Base-by-base conservation (phyloP, 75 land plant species). In the Chamaecyparis obtusa region DNA sequence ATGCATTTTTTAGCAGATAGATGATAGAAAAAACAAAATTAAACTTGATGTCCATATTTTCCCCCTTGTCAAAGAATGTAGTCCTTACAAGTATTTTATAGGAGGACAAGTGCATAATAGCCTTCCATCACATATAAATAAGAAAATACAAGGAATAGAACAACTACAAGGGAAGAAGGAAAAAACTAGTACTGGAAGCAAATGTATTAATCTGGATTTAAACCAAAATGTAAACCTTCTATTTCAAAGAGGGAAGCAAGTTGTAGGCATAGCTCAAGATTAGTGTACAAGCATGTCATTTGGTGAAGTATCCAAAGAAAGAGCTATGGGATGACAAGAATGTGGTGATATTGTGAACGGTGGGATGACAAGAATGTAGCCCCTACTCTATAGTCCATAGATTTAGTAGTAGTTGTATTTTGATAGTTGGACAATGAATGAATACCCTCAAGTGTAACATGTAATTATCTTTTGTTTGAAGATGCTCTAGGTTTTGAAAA, bases 11-110 rank as follows among this genome's bases (percentile, higher is more conserved):
- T n/a, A 64, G 69, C 27, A 8, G 30, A n/a, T 27, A 41, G 43
- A 51, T 49, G 33, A 17, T 37, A 46, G 24, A 3, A 35, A 87
- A 75, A 39, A 60, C 46, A 57, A 24, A 24, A 24, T 64, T 21
- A 5, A 33, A 44, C 49, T 87, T 10, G 48, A 37, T 35, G 83
- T 88, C 5, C 89, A 75, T 64, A 88, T 88, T 49, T 88, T 88
- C 80, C 43, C 46, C 14, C 51, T 86, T 86, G 83, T 86, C 19
- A 16, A 71, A 46, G n/a, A 71, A 5, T 71, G 36, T 16, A 39
- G 14, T 41, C 86, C 86, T 86, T 86, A 81, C 48, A 67, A 74
- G 41, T 75, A 49, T 49, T 8, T 49, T 10, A 49, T 0, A 8
- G 11, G 51, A 49, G 10, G 11, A 49, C 9, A 49, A 49, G 8